Evolutionary conservation across 257 asterid genomes (phyloP).

Genomic region (Solanum gandarillasii): DNA sequence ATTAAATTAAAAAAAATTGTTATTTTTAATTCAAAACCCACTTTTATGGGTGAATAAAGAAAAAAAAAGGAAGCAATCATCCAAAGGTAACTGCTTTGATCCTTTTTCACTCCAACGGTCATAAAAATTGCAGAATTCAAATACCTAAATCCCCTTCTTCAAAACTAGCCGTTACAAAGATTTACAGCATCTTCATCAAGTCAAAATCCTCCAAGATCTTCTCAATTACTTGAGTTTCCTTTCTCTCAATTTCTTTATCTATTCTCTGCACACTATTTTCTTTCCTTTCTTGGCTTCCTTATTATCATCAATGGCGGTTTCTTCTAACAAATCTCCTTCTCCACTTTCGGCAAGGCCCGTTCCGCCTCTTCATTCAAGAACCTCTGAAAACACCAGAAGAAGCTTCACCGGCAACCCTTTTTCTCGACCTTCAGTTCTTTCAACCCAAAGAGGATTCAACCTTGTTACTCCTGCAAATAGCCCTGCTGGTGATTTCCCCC

Average conservation of each 20-base stretch:
- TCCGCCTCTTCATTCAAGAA: conserved; percentile 24
- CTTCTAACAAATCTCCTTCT: conserved; percentile 61
- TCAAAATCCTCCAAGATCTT: conserved; percentile 16
- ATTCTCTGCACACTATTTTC: neutral
- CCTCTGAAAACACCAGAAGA: conserved; percentile 34
- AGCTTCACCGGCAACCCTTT: conserved; percentile 42
- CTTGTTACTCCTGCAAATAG: conserved; percentile 75
- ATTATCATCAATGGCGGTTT: conserved; percentile 36
- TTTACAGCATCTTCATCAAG: conserved; percentile 15
- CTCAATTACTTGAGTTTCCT: conserved; percentile 11
- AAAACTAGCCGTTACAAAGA: conserved; percentile 62
- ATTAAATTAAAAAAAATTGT: neutral
- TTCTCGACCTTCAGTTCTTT: conserved; percentile 39
- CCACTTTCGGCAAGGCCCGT: conserved; percentile 42
- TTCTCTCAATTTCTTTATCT: conserved; percentile 7
- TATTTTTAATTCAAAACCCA: neutral
- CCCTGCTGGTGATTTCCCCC: conserved; percentile 48
- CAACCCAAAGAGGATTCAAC: conserved; percentile 37
- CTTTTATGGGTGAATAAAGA: no score
- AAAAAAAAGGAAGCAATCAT: neutral
- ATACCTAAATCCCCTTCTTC: neutral
- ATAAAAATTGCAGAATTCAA: conserved; percentile 15
- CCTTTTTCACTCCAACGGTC: conserved; percentile 42
- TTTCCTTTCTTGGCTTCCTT: neutral
- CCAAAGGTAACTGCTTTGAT: neutral